Evolutionary conservation across 805 yeast genomes (phyloP), one percentile per base, ranked within the genome.

Genomic region (Starmerella geochares): DNA sequence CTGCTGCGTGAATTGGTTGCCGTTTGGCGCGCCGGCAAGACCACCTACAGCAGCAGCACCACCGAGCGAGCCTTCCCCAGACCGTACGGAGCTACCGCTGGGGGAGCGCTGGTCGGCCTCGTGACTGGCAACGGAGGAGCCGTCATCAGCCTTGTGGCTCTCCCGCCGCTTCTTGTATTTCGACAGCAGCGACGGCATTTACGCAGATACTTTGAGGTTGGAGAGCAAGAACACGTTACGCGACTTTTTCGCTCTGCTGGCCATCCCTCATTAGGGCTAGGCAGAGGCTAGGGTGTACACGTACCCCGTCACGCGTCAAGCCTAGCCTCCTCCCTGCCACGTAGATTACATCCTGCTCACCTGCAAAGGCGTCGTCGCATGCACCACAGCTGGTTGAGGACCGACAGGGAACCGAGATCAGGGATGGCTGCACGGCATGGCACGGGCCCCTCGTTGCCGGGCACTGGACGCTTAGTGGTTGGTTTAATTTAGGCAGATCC

Each of bases 121-220:
- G 23, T 37, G 51, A 28, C 47, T 32, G 35, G 47, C 37, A 10
- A 46, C 42, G 32, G 48, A 46, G 17, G 53, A 25, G 39, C 47
- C 49, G 19, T 28, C 51, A 31, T 53, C 56, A 24, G 43, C 46
- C 47, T 47, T 54, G 39, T 44, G 54, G 50, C 60, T 57, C 36
- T 56, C 61, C 33, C 63, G 58, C 51, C 53, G 57, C 52, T 58
- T 58, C 45, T 55, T 50, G 36, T 57, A 55, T 52, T 60, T 60
- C 27, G 51, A 53, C 36, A 51, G 46, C 21, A 47, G 46, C 42
- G 54, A 40, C 48, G 51, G 53, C 56, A 53, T 50, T 21, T 38
- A 11, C 17, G 20, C 11, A 9, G n/a, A 6, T 14, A 20, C 28
- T 29, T 29, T 4, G n/a, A 28, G 28, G 29, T 29, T 21, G n/a